Conservation (phyloP, 1,284 basidiomycete species). For the Pascua guehoae region DNA sequence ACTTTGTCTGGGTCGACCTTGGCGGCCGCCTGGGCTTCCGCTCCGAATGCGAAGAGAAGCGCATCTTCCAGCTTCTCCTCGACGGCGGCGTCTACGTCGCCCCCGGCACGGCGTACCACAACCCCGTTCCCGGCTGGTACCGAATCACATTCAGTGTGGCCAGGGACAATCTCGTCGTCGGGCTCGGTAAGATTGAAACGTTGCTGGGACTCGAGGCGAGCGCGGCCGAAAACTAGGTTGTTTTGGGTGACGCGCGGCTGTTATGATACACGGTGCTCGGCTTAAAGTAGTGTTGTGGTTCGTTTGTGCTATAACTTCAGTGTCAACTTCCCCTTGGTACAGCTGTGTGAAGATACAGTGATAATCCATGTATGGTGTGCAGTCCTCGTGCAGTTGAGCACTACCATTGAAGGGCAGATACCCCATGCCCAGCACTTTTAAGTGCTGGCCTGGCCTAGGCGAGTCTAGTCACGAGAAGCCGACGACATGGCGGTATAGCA, state of each 20-base stretch:
- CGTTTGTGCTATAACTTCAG: too few relatives aligned
- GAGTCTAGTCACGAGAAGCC: too few relatives aligned
- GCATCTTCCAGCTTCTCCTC: constrained; percentile 43
- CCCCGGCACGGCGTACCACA: constrained; percentile 42
- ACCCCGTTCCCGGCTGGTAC: constrained; percentile 38
- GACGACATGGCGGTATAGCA: too few relatives aligned
- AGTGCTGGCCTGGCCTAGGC: too few relatives aligned
- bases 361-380: neutral
- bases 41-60: constrained; percentile 37
- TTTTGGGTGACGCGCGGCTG: too few relatives aligned
- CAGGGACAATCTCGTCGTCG: constrained; percentile 37
- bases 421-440: too few relatives aligned
- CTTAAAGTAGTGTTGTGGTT: too few relatives aligned
- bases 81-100: constrained; percentile 47
- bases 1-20: constrained; percentile 47
- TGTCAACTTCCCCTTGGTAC: neutral
- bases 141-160: constrained; percentile 43
- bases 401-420: too few relatives aligned
- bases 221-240: neutral
- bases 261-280: too few relatives aligned
- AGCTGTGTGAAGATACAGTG: neutral
- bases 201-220: constrained; percentile 18
- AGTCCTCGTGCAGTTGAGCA: too few relatives aligned
- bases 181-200: constrained; percentile 34
- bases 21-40: constrained; percentile 34